These are phyloP conservation scores for Coemansia sp. DNA, from an alignment of 192 early-diverging fungal species.

Conservation along the genomic window DNA sequence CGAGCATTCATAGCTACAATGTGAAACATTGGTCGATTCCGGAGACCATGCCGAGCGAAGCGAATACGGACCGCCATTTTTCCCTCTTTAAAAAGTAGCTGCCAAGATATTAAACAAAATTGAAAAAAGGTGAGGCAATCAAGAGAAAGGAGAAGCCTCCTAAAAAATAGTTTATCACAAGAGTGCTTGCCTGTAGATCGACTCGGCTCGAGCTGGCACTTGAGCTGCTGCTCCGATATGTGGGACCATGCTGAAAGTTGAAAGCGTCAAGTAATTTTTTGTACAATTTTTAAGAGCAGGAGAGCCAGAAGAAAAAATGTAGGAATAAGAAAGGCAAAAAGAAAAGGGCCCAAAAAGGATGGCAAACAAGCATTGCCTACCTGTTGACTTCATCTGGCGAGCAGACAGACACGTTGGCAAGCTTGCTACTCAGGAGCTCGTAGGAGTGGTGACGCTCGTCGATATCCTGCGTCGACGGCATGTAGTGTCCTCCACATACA, in stretches of 20 bases:
- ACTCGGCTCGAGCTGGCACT: neutral
- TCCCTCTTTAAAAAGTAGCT: neutral
- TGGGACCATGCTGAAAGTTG: too few species aligned
- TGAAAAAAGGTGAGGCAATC: too few species aligned
- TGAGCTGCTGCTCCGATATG: too few species aligned
- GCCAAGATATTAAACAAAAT: neutral
- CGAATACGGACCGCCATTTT: conserved; percentile 79
- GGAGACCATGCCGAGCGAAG: conserved; percentile 86
- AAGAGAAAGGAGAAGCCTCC: too few species aligned
- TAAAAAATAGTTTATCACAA: neutral
- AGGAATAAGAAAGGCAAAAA: neutral
- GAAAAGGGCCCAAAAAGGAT: neutral
- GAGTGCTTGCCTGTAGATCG: neutral
- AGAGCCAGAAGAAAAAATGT: neutral
- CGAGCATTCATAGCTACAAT: conserved; percentile 87
- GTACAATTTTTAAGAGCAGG: neutral
- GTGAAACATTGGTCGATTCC: conserved; percentile 89
- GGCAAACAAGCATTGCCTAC: neutral
- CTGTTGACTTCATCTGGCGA: neutral
- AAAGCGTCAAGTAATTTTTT: neutral
- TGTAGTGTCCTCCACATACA: neutral
- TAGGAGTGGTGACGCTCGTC: neutral
- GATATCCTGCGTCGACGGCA: neutral
- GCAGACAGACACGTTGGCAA: neutral
- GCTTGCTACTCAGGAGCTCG: neutral